These are phyloP conservation scores for Paramecium caudatum DNA, from an alignment of 73 alveolate species.

Conservation along the genomic window DNA sequence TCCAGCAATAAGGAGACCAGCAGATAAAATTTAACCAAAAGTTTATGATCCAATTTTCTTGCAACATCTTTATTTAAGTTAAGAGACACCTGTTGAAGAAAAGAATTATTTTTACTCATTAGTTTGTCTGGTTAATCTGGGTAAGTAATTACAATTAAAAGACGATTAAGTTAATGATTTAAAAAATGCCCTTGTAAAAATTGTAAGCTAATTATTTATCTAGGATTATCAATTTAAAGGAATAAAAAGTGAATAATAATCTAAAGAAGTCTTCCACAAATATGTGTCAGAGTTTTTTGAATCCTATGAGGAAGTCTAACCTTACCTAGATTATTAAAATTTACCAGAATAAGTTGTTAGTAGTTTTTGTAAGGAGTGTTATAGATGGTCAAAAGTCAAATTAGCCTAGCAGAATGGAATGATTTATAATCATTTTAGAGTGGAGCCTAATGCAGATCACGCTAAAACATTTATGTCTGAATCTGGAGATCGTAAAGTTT, in stretches of 20 bases:
- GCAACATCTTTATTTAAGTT: neutral
- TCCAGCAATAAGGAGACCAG: conserved; percentile 23
- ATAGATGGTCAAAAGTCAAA: conserved; percentile 37
- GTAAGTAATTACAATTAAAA: neutral
- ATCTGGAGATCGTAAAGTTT: neutral
- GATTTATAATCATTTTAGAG: neutral
- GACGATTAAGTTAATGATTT: neutral
- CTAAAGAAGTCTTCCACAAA: neutral
- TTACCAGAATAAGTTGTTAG: neutral
- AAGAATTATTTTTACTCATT: neutral
- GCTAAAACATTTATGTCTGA: neutral
- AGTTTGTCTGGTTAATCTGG: neutral
- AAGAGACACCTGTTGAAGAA: neutral
- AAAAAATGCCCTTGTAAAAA: neutral
- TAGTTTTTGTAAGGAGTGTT: conserved; percentile 48
- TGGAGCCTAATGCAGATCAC: neutral
- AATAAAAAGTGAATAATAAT: neutral
- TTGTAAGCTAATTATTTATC: neutral
- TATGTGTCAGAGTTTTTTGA: conserved; percentile 5
- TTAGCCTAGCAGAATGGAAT: neutral
- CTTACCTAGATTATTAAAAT: neutral
- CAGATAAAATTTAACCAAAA: neutral
- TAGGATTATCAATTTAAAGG: conserved; percentile 41
- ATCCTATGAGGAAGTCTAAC: neutral
- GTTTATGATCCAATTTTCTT: conserved; percentile 26